Percentiles rank a stretch among this genome's conserved stretches.
Evolutionary conservation across 2,329 filamentous ascomycete genomes (phyloP).

Genomic region (Epichloe elymi): DNA sequence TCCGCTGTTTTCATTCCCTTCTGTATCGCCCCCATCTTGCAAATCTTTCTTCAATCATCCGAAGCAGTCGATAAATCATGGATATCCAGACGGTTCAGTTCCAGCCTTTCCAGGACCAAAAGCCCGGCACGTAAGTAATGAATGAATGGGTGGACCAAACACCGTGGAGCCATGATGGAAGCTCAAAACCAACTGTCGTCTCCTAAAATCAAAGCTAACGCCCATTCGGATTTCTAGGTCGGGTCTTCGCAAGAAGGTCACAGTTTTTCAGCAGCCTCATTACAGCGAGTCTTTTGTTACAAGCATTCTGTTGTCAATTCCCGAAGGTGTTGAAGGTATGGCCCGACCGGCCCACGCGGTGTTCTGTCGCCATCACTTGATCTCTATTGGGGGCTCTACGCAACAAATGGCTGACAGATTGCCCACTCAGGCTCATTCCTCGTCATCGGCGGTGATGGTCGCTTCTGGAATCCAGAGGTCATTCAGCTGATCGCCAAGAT

Average conservation of each 20-base stretch:
- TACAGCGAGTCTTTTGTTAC: constrained; percentile 95
- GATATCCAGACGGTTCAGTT: constrained; percentile 63
- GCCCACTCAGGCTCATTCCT: constrained; percentile 54
- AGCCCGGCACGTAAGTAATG: constrained; percentile 86
- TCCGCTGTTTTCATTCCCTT: not conserved
- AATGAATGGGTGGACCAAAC: constrained; percentile 6
- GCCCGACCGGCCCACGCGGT: not conserved
- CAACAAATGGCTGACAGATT: not conserved
- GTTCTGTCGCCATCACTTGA: not conserved
- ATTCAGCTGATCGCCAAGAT: constrained; percentile 97
- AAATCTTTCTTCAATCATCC: not conserved
- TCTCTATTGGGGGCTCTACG: not conserved
- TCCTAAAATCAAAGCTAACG: not conserved
- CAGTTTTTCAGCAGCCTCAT: constrained; percentile 86
- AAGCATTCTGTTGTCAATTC: constrained; percentile 90
- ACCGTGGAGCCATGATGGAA: not conserved
- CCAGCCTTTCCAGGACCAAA: constrained; percentile 86
- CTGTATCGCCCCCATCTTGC: no score
- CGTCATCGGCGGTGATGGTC: constrained; percentile 93
- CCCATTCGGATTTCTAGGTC: constrained; percentile 44
- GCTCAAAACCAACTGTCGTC: not conserved
- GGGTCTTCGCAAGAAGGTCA: constrained; percentile 97
- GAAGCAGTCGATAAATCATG: constrained; percentile 40
- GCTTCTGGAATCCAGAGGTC: constrained; percentile 94
- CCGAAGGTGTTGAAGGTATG: constrained; percentile 72